Evolutionary conservation across 2,329 filamentous ascomycete species (phyloP), one percentile per base, ranked within the genome.

Genomic region (Penicillium sp.): DNA sequence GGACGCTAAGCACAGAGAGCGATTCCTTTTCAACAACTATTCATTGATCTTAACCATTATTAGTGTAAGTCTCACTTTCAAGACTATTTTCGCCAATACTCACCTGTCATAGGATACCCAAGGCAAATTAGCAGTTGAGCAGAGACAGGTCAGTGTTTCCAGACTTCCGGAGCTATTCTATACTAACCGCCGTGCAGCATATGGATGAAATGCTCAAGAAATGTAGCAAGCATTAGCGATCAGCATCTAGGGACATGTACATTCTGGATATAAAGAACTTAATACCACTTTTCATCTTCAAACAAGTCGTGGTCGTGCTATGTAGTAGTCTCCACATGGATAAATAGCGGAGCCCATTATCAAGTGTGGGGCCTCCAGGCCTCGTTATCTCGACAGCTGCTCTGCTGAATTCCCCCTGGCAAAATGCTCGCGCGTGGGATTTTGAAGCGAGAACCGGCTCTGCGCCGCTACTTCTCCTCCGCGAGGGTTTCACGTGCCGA

Each of bases 21-120:
- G 93, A 36, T 97, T 97, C 64, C 69, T 98, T 60, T 93, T 87
- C 64, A 98, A 97, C 66, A 98, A 98, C 67, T 97, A 95, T 69
- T 94, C 88, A 44, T 75, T 98, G 54, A 80, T 98, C n/a, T 76
- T 89, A 60, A 96, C 93, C 9, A 96, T 98, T 52, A 86, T 98
- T 54, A 82, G 86, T 61, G 86, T 75, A 66, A 38, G 72, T 63
- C 22, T 13, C 9, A 26, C 6, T 7, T 13, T 13, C 29, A 16
- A 20, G 8, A 10, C 7, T 4, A 13, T 16, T 20, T 10, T 24
- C 34, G 28, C 8, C 20, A 3, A 26, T 46, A 42, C 51, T 61
- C 43, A 59, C 49, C 3, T 9, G 16, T 13, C 13, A 16, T 38
- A 71, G 68, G 71, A 75, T 63, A 72, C 71, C 49, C 65, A 70